Conservation (phyloP, 2,329 filamentous ascomycete species). For the Kalmusia sp. region DNA sequence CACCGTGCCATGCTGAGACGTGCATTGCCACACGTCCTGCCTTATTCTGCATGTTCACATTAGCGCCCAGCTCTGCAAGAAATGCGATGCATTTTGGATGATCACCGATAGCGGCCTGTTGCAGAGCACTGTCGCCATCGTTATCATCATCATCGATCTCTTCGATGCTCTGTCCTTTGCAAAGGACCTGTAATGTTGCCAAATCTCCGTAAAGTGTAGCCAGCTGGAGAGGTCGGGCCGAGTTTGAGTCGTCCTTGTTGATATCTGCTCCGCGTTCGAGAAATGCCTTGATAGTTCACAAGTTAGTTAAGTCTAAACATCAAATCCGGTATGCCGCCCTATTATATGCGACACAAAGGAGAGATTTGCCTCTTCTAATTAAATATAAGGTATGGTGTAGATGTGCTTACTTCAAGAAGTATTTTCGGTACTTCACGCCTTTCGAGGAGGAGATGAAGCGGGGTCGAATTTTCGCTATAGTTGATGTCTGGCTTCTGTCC, state of each 20-base stretch:
- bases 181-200: constrained; percentile 18
- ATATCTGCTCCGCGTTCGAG: constrained; percentile 9
- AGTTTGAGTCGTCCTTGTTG: constrained; percentile 11
- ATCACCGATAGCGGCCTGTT: constrained; percentile 12
- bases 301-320: background rate
- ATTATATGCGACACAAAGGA: too few relatives aligned
- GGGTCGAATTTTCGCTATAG: background rate
- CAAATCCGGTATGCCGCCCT: too few relatives aligned
- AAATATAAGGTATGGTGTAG: background rate
- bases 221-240: background rate
- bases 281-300: background rate
- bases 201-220: constrained; percentile 10
- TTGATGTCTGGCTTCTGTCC: background rate
- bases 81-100: constrained; percentile 11
- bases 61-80: constrained; percentile 13
- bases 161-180: constrained; percentile 5
- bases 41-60: constrained; percentile 19
- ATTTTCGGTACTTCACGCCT: background rate
- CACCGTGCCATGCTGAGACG: constrained; percentile 8
- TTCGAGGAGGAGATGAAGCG: background rate
- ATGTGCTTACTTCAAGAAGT: background rate
- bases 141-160: constrained; percentile 21
- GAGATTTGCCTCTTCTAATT: too few relatives aligned
- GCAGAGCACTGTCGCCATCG: constrained; percentile 16
- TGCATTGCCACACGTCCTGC: constrained; percentile 18